These are phyloP conservation scores for Lentinula novae-zelandiae DNA, from an alignment of 1,284 basidiomycete genomes.

Conservation along the genomic window DNA sequence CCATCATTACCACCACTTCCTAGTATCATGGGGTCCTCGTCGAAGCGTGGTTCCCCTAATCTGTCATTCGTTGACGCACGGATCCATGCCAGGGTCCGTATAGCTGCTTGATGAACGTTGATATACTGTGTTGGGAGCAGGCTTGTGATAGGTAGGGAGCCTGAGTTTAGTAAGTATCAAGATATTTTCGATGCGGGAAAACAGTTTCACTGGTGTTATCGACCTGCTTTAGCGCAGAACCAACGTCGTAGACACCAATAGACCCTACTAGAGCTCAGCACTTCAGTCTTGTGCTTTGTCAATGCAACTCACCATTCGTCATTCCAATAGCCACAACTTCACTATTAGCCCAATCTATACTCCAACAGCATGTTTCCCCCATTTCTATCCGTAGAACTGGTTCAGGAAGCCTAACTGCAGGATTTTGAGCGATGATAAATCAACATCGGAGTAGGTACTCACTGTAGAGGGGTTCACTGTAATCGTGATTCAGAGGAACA, in stretches of 20 bases:
- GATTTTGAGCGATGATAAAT: not conserved
- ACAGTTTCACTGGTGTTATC: slow-evolving; percentile 23
- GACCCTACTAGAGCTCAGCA: slow-evolving; percentile 44
- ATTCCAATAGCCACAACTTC: slow-evolving; percentile 75
- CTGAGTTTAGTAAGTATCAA: slow-evolving; percentile 11
- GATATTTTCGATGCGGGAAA: not conserved
- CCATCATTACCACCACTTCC: slow-evolving; percentile 79
- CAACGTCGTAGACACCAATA: slow-evolving; percentile 73
- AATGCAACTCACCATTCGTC: slow-evolving; percentile 59
- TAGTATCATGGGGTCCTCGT: slow-evolving; percentile 66
- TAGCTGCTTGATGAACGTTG: slow-evolving; percentile 71
- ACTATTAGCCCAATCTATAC: slow-evolving; percentile 85
- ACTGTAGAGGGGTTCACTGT: slow-evolving; percentile 39
- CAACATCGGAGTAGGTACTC: slow-evolving; percentile 13
- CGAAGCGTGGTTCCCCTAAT: slow-evolving; percentile 39
- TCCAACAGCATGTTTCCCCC: slow-evolving; percentile 68
- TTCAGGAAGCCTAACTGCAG: slow-evolving; percentile 53
- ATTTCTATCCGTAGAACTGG: slow-evolving; percentile 70
- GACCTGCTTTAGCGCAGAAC: slow-evolving; percentile 39
- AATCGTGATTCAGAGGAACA: slow-evolving; percentile 22
- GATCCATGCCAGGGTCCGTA: slow-evolving; percentile 72
- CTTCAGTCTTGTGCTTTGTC: not conserved
- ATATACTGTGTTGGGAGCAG: slow-evolving; percentile 71
- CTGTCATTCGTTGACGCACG: slow-evolving; percentile 55
- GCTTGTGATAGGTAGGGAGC: slow-evolving; percentile 29